Evolutionary conservation across 148 eudicot genomes (phyloP).

Genomic region (Polygonum aviculare): DNA sequence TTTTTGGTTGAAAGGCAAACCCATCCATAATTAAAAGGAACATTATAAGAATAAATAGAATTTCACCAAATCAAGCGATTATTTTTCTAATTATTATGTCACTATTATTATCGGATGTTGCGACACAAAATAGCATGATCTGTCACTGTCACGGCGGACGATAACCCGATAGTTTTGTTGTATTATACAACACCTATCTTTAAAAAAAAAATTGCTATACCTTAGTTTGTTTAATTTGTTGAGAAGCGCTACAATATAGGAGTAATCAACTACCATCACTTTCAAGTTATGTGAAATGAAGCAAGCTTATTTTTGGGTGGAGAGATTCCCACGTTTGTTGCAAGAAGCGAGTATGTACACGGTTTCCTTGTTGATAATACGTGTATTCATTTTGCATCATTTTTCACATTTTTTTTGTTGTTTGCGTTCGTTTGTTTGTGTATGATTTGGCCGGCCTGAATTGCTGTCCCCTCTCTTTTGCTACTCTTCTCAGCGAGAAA

Average conservation of each 20-base stretch:
- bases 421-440: background rate
- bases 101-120: background rate
- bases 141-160: background rate
- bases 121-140: background rate
- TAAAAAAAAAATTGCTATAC: too few relatives aligned
- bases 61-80: background rate
- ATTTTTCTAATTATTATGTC: background rate
- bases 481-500: too few relatives aligned
- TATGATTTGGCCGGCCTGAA: too few relatives aligned
- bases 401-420: background rate
- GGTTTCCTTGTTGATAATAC: background rate
- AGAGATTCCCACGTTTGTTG: background rate
- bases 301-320: too few relatives aligned
- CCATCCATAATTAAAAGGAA: background rate
- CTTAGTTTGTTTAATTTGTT: background rate
- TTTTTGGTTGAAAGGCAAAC: background rate
- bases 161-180: background rate
- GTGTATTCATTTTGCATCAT: background rate
- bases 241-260: background rate
- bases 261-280: background rate
- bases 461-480: too few relatives aligned
- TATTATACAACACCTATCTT: background rate
- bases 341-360: background rate
- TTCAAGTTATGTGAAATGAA: background rate
- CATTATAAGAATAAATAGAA: background rate